phyloP scores from a whole-genome alignment of 176 grass and related monocot species.

The Musa itinerans region DNA sequence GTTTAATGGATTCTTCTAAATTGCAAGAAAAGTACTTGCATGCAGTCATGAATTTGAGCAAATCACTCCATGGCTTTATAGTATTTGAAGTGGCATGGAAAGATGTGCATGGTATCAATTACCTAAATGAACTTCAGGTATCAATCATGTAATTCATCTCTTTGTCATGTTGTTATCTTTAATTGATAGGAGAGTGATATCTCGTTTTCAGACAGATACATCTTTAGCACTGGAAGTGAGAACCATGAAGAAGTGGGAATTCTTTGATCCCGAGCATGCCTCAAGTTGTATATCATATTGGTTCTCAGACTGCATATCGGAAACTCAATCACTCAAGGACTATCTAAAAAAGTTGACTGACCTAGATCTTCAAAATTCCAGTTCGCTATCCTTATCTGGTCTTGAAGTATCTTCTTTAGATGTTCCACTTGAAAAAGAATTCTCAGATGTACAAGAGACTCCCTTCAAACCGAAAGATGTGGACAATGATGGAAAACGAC shows the following conservation, averaged over 20 bases:
- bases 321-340: constrained; percentile 31
- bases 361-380: constrained; percentile 5
- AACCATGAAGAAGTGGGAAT: constrained; percentile 92
- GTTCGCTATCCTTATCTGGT: not conserved
- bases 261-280: constrained; percentile 64
- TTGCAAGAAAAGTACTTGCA: constrained; percentile 11
- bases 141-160: not conserved
- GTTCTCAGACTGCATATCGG: constrained; percentile 40
- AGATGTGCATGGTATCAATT: constrained; percentile 89
- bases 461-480: not conserved
- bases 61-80: constrained; percentile 58
- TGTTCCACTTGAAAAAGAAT: constrained; percentile 24
- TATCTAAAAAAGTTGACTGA: constrained; percentile 32
- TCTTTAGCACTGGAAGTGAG: constrained; percentile 70
- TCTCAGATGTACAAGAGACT: constrained; percentile 18
- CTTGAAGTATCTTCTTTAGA: constrained; percentile 8
- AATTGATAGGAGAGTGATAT: not conserved
- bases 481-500: not conserved
- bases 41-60: constrained; percentile 21
- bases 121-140: constrained; percentile 80
- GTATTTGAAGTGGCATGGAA: constrained; percentile 85
- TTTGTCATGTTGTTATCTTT: not conserved
- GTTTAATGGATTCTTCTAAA: constrained; percentile 26
- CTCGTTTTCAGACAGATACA: constrained; percentile 47
- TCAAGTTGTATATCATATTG: constrained; percentile 36